Evolutionary conservation across 257 asterid genomes (phyloP).

Genomic region (Agastache rugosa): DNA sequence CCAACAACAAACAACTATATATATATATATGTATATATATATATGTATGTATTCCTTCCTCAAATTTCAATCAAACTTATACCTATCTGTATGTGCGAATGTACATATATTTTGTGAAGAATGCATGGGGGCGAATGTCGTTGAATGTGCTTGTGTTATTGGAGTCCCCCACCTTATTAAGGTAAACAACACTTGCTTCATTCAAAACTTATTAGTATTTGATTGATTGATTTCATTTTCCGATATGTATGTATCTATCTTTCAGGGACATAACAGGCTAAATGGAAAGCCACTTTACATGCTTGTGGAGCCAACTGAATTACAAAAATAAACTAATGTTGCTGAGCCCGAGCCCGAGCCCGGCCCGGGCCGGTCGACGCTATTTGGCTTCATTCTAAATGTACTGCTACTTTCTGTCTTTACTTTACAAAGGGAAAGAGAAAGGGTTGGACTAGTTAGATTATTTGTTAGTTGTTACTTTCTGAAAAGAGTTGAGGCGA

Average conservation of each 20-base stretch:
- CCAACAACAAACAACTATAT: no score
- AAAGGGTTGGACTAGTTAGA: not conserved
- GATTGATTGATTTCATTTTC: no score
- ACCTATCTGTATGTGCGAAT: no score
- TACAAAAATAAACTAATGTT: conserved; percentile 40
- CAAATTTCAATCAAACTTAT: no score
- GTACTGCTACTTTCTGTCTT: not conserved
- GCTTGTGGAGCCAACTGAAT: conserved; percentile 76
- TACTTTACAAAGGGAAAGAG: not conserved
- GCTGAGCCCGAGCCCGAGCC: not conserved
- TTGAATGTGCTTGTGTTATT: conserved; percentile 81
- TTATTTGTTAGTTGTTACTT: not conserved
- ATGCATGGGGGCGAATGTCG: conserved; percentile 71
- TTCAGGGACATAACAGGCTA: conserved; percentile 64
- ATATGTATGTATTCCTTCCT: no score
- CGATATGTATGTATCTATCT: no score
- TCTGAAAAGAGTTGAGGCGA: not conserved
- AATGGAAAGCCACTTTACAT: conserved; percentile 77
- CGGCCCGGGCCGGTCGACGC: no score
- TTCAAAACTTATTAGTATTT: no score
- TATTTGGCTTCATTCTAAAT: not conserved
- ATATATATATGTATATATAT: no score
- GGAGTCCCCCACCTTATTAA: conserved; percentile 68
- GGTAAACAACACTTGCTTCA: conserved; percentile 41
- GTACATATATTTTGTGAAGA: conserved; percentile 39